A percentile compares a stretch with the other conserved stretches of the same genome.
phyloP scores from a whole-genome alignment of 148 eudicot genomes.

The Cornus suecica region DNA sequence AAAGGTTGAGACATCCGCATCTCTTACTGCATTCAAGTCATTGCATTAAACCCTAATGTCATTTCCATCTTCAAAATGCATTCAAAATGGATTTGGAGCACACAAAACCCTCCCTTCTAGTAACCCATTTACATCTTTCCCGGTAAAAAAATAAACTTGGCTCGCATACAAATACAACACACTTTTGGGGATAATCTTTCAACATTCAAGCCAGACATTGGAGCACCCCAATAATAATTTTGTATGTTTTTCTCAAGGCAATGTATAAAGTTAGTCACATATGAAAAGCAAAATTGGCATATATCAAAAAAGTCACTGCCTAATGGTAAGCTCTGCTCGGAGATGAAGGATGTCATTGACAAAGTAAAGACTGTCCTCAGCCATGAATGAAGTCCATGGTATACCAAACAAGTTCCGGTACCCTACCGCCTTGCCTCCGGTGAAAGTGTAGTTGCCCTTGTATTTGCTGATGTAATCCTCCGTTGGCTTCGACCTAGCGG shows the following conservation, averaged over 20 bases:
- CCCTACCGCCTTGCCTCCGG: constrained; percentile 91
- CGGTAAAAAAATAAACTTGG: constrained; percentile 8
- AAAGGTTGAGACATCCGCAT: too few species aligned
- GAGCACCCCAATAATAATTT: constrained; percentile 5
- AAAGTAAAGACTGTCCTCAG: constrained; percentile 86
- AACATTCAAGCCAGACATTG: constrained; percentile 7
- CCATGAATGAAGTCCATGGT: constrained; percentile 82
- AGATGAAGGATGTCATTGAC: constrained; percentile 74
- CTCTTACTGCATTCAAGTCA: too few species aligned
- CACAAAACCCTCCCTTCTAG: background rate
- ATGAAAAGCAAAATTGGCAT: background rate
- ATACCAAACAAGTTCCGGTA: constrained; percentile 80
- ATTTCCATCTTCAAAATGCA: background rate
- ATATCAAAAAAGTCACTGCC: constrained; percentile 28
- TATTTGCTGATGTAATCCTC: constrained; percentile 82
- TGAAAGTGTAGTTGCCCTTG: constrained; percentile 83
- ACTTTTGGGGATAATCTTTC: background rate
- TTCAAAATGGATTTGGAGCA: background rate
- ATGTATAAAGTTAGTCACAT: constrained; percentile 12
- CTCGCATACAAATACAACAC: background rate
- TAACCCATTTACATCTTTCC: background rate
- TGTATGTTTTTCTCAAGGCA: background rate
- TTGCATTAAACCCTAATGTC: too few species aligned
- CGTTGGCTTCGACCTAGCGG: constrained; percentile 74
- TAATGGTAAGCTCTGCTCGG: constrained; percentile 86